A percentile compares a stretch with the other conserved stretches of the same genome.
These are phyloP conservation scores for Naganishia onofrii DNA, from an alignment of 768 basidiomycete genomes.

Conservation along the genomic window DNA sequence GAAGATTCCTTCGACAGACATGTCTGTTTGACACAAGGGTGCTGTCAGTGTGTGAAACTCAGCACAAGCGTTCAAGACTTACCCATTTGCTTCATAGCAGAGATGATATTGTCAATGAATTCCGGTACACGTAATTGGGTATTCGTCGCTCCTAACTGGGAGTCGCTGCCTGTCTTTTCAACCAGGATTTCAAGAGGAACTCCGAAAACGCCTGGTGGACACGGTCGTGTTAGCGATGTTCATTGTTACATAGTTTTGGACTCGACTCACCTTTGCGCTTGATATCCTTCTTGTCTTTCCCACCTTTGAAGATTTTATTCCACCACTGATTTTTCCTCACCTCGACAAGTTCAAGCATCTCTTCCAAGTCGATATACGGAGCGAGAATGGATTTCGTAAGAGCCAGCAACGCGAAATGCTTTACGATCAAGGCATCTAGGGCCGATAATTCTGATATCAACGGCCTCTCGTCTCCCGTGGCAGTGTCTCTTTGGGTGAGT, in stretches of 20 bases:
- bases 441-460: slow-evolving; percentile 79
- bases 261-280: slow-evolving; percentile 62
- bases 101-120: slow-evolving; percentile 96
- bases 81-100: slow-evolving; percentile 99
- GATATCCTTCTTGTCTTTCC: slow-evolving; percentile 73
- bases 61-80: slow-evolving; percentile 43
- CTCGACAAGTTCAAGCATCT: slow-evolving; percentile 88
- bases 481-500: slow-evolving; percentile 79
- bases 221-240: background rate
- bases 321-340: slow-evolving; percentile 90
- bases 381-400: slow-evolving; percentile 76
- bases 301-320: slow-evolving; percentile 86
- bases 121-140: slow-evolving; percentile 84
- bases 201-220: slow-evolving; percentile 78
- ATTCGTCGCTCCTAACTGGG: slow-evolving; percentile 81
- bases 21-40: slow-evolving; percentile 60
- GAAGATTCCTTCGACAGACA: slow-evolving; percentile 99
- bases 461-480: slow-evolving; percentile 72
- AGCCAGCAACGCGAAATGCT: slow-evolving; percentile 80
- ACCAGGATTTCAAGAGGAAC: slow-evolving; percentile 89
- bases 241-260: background rate
- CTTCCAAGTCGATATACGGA: slow-evolving; percentile 69
- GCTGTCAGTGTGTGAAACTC: background rate
- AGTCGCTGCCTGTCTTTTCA: slow-evolving; percentile 93
- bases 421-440: slow-evolving; percentile 83